phyloP scores from a whole-genome alignment of 23 red algal genomes.

The Gracilaria gracilis region DNA sequence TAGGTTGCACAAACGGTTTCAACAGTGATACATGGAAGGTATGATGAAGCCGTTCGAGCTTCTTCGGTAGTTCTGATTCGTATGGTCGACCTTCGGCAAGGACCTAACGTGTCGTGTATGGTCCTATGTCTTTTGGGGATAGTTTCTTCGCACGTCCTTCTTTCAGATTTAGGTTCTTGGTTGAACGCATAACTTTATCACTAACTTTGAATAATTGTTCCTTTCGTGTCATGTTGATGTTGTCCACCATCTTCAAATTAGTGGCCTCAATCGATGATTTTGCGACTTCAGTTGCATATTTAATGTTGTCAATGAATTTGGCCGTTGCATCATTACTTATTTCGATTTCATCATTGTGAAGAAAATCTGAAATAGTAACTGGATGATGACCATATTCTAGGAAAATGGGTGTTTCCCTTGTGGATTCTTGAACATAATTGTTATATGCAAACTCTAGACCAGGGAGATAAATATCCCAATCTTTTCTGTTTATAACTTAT shows the following conservation, averaged over 20 bases:
- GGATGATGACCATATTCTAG: constrained; percentile 29
- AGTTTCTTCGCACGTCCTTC: background rate
- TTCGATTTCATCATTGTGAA: background rate
- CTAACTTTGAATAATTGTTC: background rate
- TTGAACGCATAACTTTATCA: constrained; percentile 1
- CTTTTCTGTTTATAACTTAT: constrained; percentile 28
- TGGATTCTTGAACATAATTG: constrained; percentile 21
- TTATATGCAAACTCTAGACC: constrained; percentile 46
- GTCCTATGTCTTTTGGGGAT: background rate
- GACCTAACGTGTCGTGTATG: background rate
- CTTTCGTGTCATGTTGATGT: background rate
- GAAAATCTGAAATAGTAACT: background rate
- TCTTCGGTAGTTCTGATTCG: background rate
- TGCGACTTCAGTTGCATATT: background rate
- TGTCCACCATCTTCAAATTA: background rate
- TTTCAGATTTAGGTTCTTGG: background rate
- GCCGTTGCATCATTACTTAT: background rate
- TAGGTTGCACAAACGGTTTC: background rate
- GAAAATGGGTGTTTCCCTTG: constrained; percentile 42
- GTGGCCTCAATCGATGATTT: background rate
- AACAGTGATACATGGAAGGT: constrained; percentile 13
- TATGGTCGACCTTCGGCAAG: background rate
- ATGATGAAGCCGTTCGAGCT: background rate
- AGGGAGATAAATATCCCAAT: constrained; percentile 38
- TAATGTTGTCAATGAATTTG: background rate